These are phyloP conservation scores for Fraxinus latifolia DNA, from an alignment of 305 asterid species.

Conservation along the genomic window DNA sequence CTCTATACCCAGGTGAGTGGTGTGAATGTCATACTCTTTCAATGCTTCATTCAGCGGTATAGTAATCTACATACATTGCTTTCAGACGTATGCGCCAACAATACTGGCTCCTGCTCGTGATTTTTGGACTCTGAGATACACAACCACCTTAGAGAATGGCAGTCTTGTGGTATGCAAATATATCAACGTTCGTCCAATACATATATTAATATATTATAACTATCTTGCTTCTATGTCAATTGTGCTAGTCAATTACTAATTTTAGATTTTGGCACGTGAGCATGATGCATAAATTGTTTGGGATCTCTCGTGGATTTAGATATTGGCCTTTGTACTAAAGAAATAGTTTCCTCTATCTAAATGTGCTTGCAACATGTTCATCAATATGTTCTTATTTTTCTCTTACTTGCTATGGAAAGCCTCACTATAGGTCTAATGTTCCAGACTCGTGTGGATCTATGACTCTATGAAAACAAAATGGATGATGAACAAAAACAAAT, in stretches of 20 bases:
- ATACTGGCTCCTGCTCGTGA: constrained; percentile 94
- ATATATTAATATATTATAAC: not conserved
- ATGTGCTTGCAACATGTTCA: not conserved
- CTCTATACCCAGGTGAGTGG: constrained; percentile 68
- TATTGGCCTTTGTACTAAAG: not conserved
- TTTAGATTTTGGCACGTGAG: not conserved
- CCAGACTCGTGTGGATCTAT: not conserved
- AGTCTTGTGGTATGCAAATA: constrained; percentile 74
- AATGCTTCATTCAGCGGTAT: not conserved
- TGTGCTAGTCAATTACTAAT: not conserved
- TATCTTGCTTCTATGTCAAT: not conserved
- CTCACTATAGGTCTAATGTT: not conserved
- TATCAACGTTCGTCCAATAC: not conserved
- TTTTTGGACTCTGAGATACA: constrained; percentile 95
- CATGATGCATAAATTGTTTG: not conserved
- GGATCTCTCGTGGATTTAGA: not conserved
- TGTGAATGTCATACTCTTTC: not conserved
- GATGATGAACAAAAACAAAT: not conserved
- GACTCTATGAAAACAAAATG: not conserved
- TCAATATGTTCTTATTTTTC: not conserved
- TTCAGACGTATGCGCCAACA: constrained; percentile 85
- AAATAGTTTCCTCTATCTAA: not conserved
- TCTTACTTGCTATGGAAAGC: not conserved
- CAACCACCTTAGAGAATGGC: constrained; percentile 75
- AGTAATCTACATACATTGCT: constrained; percentile 13